phyloP scores from a whole-genome alignment of 1,284 basidiomycete species.

The Cystobasidium pallidum region DNA sequence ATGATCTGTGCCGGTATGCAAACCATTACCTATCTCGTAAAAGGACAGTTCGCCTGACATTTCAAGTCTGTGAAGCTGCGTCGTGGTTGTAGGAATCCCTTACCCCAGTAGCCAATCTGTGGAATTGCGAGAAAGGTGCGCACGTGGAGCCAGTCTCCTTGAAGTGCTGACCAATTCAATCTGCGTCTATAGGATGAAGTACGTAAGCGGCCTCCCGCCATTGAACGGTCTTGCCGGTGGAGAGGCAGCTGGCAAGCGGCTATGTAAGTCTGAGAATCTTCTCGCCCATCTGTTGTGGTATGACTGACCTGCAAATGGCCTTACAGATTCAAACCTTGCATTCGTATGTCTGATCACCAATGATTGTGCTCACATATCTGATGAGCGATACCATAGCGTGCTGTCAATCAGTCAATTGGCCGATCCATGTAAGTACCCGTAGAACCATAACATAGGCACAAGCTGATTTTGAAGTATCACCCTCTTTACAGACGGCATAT shows the following conservation, averaged over 20 bases:
- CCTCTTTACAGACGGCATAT: conserved; percentile 32
- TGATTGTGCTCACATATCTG: background rate
- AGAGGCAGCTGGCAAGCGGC: conserved; percentile 75
- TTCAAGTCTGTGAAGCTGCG: conserved; percentile 53
- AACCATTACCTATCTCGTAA: background rate
- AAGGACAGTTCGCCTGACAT: background rate
- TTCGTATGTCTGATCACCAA: conserved; percentile 27
- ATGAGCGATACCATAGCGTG: conserved; percentile 50
- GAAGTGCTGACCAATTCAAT: background rate
- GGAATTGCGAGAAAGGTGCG: conserved; percentile 77
- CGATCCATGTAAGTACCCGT: conserved; percentile 51
- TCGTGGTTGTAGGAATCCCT: conserved; percentile 84
- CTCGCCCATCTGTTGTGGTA: background rate
- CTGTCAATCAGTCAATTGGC: conserved; percentile 96
- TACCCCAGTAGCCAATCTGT: conserved; percentile 89
- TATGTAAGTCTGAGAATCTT: conserved; percentile 65
- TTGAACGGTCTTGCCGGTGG: conserved; percentile 57
- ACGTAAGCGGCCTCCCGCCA: conserved; percentile 65
- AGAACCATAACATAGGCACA: background rate
- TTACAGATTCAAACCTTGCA: conserved; percentile 52
- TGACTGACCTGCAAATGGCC: background rate
- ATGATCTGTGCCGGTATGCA: conserved; percentile 48
- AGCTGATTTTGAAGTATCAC: conserved; percentile 15
- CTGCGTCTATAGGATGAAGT: conserved; percentile 66
- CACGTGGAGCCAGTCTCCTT: too few relatives aligned